phyloP scores from a whole-genome alignment of 306 rosid genomes.

The Acacia acuminata region DNA sequence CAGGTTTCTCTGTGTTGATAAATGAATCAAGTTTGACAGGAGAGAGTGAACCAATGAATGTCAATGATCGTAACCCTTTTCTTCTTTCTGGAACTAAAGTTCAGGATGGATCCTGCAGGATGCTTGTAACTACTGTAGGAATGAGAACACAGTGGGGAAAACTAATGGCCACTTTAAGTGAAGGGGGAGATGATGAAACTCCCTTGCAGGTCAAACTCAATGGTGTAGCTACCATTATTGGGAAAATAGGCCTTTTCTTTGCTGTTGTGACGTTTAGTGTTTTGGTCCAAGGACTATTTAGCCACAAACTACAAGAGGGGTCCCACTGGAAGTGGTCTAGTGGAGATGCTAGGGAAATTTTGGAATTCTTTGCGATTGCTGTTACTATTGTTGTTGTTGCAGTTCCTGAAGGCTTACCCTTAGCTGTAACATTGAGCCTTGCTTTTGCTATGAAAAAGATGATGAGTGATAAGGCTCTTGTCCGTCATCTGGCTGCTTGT shows the following conservation, averaged over 20 bases:
- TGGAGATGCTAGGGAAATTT: conserved; percentile 77
- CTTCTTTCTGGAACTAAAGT: conserved; percentile 97
- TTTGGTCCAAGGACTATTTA: conserved; percentile 87
- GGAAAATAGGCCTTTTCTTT: conserved; percentile 92
- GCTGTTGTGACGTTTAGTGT: conserved; percentile 92
- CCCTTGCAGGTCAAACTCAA: conserved; percentile 99
- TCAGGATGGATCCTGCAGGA: conserved; percentile 96
- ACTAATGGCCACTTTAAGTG: conserved; percentile 91
- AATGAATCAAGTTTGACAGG: conserved; percentile 98
- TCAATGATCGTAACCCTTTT: conserved; percentile 65
- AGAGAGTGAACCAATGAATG: conserved; percentile 92
- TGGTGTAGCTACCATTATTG: conserved; percentile 97
- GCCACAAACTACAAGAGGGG: conserved; percentile 79
- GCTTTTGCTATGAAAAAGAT: conserved; percentile 99
- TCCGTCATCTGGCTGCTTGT: conserved; percentile 94
- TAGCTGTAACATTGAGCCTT: conserved; percentile 97
- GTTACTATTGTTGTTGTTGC: conserved; percentile 98
- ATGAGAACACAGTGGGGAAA: conserved; percentile 99
- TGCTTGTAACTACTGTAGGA: conserved; percentile 98
- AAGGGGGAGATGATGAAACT: conserved; percentile 99
- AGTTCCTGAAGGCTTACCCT: conserved; percentile 97
- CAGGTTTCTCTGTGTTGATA: conserved; percentile 81
- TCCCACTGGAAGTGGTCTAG: conserved; percentile 85
- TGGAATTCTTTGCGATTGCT: conserved; percentile 92
- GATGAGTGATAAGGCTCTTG: conserved; percentile 99